Evolutionary conservation across 805 yeast species (phyloP), one percentile per base, ranked within the genome.

Genomic region (Candida patagonica): DNA sequence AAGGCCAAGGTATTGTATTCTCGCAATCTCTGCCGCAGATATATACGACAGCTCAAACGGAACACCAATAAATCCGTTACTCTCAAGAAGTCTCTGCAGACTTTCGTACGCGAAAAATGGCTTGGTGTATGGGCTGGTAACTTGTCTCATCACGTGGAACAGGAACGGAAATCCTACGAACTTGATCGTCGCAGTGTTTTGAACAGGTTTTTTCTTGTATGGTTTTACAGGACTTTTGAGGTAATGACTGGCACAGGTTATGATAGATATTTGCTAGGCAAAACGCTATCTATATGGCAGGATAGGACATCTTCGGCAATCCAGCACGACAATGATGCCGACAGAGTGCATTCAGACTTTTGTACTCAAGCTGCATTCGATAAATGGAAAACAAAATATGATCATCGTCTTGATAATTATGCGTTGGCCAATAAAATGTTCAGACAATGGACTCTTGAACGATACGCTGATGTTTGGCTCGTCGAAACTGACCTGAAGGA

Each of bases 401-500:
- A 10, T 9, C 15, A 27, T n/a, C n/a, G 6, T 4, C 12, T 24
- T 2, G 20, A 33, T n/a, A 19, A 37, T 13, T 9, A 26, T 15
- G n/a, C 35, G 13, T 9, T 29, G 19, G 42, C 42, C 8, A 20
- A 26, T 23, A 22, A 33, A 15, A 9, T 32, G 3, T 21, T 31
- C 16, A 22, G 23, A 9, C 22, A n/a, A 15, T 24, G 20, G 22
- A 17, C 23, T 8, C 13, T 35, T 26, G 20, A 39, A 27, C 23
- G 24, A 7, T 10, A 27, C 22, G n/a, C 42, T 5, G 37, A 24
- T 9, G 24, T 6, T 13, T 47, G 50, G 50, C 30, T 25, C 26
- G 15, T 21, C 10, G 33, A 27, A 5, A 29, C 39, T 10, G 30
- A 31, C 10, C 17, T 41, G 34, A 20, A 21, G 5, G 30, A 13